Evolutionary conservation across 2,329 filamentous ascomycete genomes (phyloP), one percentile per base, ranked within the genome.

Genomic region (Hypoxylon sp.): DNA sequence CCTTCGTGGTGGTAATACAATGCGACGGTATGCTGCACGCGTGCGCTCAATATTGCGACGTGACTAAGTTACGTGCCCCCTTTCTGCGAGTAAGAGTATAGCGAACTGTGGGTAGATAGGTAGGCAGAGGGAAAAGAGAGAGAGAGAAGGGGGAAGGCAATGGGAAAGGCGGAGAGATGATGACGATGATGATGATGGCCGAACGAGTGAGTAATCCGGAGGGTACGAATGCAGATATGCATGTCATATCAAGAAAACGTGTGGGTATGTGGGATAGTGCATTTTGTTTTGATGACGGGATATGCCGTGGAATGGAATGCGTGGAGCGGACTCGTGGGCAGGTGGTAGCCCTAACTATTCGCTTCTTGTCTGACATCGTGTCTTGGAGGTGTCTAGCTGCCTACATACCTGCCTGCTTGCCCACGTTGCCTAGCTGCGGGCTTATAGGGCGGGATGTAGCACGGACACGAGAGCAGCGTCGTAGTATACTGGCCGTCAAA

Each of bases 1-100:
- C 37, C 14, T 8, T 42, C 2, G n/a, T 70, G 74, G 74, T 76
- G 72, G 74, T 76, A 72, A 76, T 75, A 74, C 61, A 75, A 76
- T 76, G 68, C 59, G 66, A 76, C 75, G 70, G 70, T 72, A 70
- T 17, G 42, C 60, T 59, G 59, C 66, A 51, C 66, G 64, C 59
- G 57, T 53, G 51, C 49, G 55, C 22, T 61, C 54, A 55, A 65
- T 63, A 70, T 63, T 68, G 65, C 58, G 51, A 68, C 64, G 27
- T 61, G 27, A 49, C 40, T 44, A 44, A 20, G 20, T 22, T 11
- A 20, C 17, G n/a, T 20, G n/a, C 17, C 17, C 17, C 17, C 14
- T 44, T 20, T 42, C 49, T 57, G 33, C 65, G 35, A 40, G 42
- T 50, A 55, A 61, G 33, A 66, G 37, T 42, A 40, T 46, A 51